phyloP scores from a whole-genome alignment of 2,329 filamentous ascomycete species.

The Colletotrichum eleusines region DNA sequence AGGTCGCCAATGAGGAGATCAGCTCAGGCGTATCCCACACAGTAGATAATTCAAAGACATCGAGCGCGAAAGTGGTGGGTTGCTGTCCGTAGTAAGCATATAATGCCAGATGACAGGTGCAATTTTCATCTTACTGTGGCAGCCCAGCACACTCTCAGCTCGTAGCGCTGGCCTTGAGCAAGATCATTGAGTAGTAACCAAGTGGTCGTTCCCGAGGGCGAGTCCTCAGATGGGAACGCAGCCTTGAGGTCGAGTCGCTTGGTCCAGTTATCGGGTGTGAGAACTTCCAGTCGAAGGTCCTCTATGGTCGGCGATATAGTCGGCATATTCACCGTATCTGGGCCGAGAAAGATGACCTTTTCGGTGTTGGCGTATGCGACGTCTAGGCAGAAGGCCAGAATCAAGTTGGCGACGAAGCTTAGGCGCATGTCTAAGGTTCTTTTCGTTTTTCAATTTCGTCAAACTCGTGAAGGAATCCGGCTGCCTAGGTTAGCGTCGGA shows the following conservation, averaged over 20 bases:
- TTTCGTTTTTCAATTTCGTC: not conserved
- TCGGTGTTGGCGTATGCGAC: conserved; percentile 78
- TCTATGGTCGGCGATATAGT: conserved; percentile 67
- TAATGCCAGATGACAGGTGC: conserved; percentile 3
- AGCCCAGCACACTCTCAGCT: conserved; percentile 92
- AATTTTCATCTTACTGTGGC: conserved; percentile 77
- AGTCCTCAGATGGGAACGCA: conserved; percentile 70
- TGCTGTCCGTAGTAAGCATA: conserved; percentile 66
- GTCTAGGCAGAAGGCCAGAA: conserved; percentile 17
- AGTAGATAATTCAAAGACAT: conserved; percentile 70
- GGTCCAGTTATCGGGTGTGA: conserved; percentile 68
- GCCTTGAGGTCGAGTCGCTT: conserved; percentile 75
- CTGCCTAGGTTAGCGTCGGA: not conserved
- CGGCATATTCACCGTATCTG: conserved; percentile 68
- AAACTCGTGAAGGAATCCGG: not conserved
- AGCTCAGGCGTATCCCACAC: conserved; percentile 74
- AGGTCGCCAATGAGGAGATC: conserved; percentile 73
- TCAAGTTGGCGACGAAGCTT: not conserved
- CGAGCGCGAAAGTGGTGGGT: conserved; percentile 83
- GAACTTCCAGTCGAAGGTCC: conserved; percentile 71
- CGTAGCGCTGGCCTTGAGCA: conserved; percentile 81
- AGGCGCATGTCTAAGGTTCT: conserved; percentile 17
- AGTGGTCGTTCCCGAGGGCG: conserved; percentile 70
- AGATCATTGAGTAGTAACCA: conserved; percentile 85
- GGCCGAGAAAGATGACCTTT: conserved; percentile 89